These are phyloP conservation scores for Neurospora sp. DNA, from an alignment of 495 filamentous ascomycete genomes.

Conservation along the genomic window DNA sequence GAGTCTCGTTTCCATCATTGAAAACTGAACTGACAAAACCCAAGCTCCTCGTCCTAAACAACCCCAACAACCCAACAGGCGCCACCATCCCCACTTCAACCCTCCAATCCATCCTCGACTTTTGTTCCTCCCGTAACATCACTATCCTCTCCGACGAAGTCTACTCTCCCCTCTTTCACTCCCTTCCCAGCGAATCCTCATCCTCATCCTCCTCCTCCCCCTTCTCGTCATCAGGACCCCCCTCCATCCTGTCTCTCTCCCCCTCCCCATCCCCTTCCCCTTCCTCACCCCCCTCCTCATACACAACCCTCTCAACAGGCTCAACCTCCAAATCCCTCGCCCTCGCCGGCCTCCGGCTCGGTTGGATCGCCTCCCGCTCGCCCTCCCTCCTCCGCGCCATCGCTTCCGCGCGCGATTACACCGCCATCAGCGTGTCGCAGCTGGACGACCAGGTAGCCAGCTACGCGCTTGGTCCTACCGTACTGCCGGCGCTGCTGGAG, in stretches of 20 bases:
- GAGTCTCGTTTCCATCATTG: no score
- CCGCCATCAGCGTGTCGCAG: conserved; percentile 74
- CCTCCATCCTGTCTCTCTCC: conserved; percentile 46
- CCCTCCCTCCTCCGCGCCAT: conserved; percentile 52
- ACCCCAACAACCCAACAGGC: conserved; percentile 84
- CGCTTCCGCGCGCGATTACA: conserved; percentile 65
- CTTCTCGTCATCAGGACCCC: conserved; percentile 6
- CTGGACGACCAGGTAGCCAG: conserved; percentile 72
- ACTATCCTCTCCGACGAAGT: conserved; percentile 73
- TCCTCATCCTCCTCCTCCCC: no score
- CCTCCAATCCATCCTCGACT: conserved; percentile 50
- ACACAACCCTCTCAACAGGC: conserved; percentile 53
- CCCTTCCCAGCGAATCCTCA: conserved; percentile 15
- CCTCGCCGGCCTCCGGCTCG: conserved; percentile 69
- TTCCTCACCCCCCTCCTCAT: not conserved
- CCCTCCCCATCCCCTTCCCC: not conserved
- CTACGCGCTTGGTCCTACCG: conserved; percentile 54
- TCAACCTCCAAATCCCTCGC: conserved; percentile 84
- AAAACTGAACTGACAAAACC: not conserved
- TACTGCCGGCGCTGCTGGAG: conserved; percentile 54
- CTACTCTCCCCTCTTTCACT: conserved; percentile 81
- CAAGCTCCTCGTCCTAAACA: conserved; percentile 46
- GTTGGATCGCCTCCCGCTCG: conserved; percentile 71
- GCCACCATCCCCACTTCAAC: conserved; percentile 52
- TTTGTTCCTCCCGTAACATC: conserved; percentile 54